Evolutionary conservation across 2,329 filamentous ascomycete genomes (phyloP).

Genomic region (Nannizzia gypsea): DNA sequence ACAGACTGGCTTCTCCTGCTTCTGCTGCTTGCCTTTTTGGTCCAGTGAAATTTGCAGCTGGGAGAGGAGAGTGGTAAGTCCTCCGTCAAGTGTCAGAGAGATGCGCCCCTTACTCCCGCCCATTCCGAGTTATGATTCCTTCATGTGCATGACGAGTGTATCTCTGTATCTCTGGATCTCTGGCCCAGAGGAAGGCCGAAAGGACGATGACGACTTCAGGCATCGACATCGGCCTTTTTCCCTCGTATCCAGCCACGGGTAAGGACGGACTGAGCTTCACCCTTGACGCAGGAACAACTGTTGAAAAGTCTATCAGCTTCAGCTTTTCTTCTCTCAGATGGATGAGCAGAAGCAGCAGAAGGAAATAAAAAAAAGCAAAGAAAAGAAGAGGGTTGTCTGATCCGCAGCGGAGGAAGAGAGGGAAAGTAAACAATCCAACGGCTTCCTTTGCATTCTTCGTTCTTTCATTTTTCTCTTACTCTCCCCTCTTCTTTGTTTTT

Average conservation of each 20-base stretch:
- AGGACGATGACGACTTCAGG: not conserved
- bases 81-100: not conserved
- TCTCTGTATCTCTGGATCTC: too few species aligned
- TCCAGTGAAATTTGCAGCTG: too few species aligned
- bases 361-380: not conserved
- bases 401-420: not conserved
- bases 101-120: not conserved
- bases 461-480: not conserved
- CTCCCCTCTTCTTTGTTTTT: not conserved
- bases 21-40: not conserved
- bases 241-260: conserved; percentile 2
- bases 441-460: not conserved
- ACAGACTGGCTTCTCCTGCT: not conserved
- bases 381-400: not conserved
- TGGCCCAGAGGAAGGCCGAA: too few species aligned
- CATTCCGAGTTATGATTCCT: not conserved
- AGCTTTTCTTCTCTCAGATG: not conserved
- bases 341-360: not conserved
- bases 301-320: conserved; percentile 1
- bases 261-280: conserved; percentile 4
- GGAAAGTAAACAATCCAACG: not conserved
- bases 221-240: not conserved
- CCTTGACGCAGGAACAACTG: conserved; percentile 4
- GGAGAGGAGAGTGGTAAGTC: too few species aligned
- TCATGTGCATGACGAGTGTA: too few species aligned